Evolutionary conservation across 2,329 filamentous ascomycete genomes (phyloP).

Genomic region (Erysiphe pisi): DNA sequence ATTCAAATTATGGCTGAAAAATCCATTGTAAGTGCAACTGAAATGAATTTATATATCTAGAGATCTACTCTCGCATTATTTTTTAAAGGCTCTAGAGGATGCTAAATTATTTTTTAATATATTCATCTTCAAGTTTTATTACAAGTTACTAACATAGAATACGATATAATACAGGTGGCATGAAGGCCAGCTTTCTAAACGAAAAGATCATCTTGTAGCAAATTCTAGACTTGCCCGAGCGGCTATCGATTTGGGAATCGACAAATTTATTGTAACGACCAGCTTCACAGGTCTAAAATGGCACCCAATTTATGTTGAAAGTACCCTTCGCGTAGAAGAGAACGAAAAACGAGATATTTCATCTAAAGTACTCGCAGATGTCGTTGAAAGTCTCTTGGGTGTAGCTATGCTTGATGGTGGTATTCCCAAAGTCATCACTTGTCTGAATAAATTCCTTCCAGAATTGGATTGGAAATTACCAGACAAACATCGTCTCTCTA

Average conservation of each 20-base stretch:
- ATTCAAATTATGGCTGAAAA: slow-evolving; percentile 50
- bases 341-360: slow-evolving; percentile 42
- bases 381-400: slow-evolving; percentile 76
- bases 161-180: slow-evolving; percentile 44
- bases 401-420: slow-evolving; percentile 61
- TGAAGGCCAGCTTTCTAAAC: slow-evolving; percentile 61
- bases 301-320: slow-evolving; percentile 51
- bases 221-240: slow-evolving; percentile 63
- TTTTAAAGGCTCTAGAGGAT: too few relatives aligned
- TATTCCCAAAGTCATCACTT: slow-evolving; percentile 49
- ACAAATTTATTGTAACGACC: slow-evolving; percentile 60
- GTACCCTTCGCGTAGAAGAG: slow-evolving; percentile 36
- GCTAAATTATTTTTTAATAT: too few relatives aligned
- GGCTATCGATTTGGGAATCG: slow-evolving; percentile 52
- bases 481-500: slow-evolving; percentile 38
- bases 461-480: slow-evolving; percentile 47
- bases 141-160: too few relatives aligned
- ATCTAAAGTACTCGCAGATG: slow-evolving; percentile 74
- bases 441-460: slow-evolving; percentile 56
- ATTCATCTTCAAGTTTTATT: too few relatives aligned
- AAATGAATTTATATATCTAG: too few relatives aligned
- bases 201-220: slow-evolving; percentile 60
- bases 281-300: slow-evolving; percentile 61
- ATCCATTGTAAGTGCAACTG: slow-evolving; percentile 40
- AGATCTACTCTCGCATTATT: too few relatives aligned